Base-by-base conservation (phyloP, 169 alveolate genomes). In the Miamiensis avidus region DNA sequence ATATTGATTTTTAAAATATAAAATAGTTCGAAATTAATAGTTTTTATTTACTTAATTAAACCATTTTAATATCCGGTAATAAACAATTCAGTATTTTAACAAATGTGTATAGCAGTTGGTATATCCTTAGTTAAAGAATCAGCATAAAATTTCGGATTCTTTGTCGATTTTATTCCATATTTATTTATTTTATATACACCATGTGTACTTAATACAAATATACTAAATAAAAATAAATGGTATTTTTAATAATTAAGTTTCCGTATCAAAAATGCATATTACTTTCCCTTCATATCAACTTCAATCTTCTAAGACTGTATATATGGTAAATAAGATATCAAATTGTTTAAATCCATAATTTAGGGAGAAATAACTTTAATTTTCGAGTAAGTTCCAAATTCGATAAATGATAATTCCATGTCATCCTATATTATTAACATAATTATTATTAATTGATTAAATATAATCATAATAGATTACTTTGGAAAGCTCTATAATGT, bases 31-130 rank as follows among this genome's bases (percentile, higher is more conserved):
- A n/a, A n/a, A n/a, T n/a, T 73, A 73, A 73, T 15, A 15, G n/a
- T n/a, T 73, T 29, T 15, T n/a, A n/a, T 34, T 77, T 77, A 77
- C 82, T 79, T 79, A 11, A 79, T 65, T 64, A 34, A 79, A 26
- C 84, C 84, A 79, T 79, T 76, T 32, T 33, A 79, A 79, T 79
- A 79, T 27, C 84, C 84, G 29, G 84, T 76, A 64, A 79, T 33
- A 15, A 79, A 29, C n/a, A 79, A 29, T 16, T 79, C 64, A 27
- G 84, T 29, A 65, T 34, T 34, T 1, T 28, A 27, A 30, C 84
- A 79, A 79, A 76, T 64, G 0, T 65, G 72, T 11, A 77, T 28
- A 16, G 82, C 28, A 26, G 74, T 77, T 0, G 77, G 31, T 29
- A 28, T 25, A 1, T 34, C 34, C 25, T 30, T 77, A 0, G 77